Percentiles rank a stretch among this genome's conserved stretches.
Conservation (phyloP, 2,329 filamentous ascomycete genomes). For the Aspergillus persii region DNA sequence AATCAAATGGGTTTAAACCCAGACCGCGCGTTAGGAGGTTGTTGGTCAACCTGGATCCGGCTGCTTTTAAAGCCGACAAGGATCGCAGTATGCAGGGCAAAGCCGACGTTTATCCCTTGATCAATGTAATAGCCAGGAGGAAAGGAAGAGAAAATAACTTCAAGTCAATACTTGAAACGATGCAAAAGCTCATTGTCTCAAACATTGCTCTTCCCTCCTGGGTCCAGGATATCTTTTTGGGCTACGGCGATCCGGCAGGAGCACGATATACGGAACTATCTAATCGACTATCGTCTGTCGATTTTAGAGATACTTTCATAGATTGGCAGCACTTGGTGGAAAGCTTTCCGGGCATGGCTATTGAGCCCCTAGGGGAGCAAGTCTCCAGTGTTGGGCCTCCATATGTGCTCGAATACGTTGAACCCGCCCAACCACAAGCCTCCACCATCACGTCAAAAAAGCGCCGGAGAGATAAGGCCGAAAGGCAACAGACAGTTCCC, state of each 20-base stretch:
- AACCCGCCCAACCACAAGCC: slow-evolving; percentile 52
- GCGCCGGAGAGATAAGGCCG: slow-evolving; percentile 72
- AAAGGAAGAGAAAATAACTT: slow-evolving; percentile 95
- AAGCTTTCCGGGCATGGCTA: slow-evolving; percentile 80
- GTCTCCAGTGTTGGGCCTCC: slow-evolving; percentile 78
- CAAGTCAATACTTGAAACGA: slow-evolving; percentile 86
- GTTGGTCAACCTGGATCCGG: slow-evolving; percentile 76
- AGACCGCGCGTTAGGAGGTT: slow-evolving; percentile 65
- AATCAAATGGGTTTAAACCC: slow-evolving; percentile 60
- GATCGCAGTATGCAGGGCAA: slow-evolving; percentile 65
- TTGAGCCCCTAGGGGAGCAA: slow-evolving; percentile 73
- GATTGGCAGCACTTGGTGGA: slow-evolving; percentile 93
- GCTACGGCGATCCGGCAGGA: slow-evolving; percentile 87
- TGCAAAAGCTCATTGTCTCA: slow-evolving; percentile 78
- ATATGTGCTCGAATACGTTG: slow-evolving; percentile 72
- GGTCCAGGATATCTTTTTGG: slow-evolving; percentile 96
- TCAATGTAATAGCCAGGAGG: slow-evolving; percentile 83
- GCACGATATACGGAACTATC: slow-evolving; percentile 81
- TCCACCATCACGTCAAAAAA: slow-evolving; percentile 73
- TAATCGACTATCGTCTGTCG: slow-evolving; percentile 73
- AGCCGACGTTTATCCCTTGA: slow-evolving; percentile 73
- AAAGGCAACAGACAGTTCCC: slow-evolving; percentile 61
- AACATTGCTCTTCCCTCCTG: slow-evolving; percentile 84
- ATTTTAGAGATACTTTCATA: slow-evolving; percentile 92
- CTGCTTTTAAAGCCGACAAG: slow-evolving; percentile 73